Conservation (phyloP, 768 basidiomycete genomes). For the Gymnopilus dilepis region DNA sequence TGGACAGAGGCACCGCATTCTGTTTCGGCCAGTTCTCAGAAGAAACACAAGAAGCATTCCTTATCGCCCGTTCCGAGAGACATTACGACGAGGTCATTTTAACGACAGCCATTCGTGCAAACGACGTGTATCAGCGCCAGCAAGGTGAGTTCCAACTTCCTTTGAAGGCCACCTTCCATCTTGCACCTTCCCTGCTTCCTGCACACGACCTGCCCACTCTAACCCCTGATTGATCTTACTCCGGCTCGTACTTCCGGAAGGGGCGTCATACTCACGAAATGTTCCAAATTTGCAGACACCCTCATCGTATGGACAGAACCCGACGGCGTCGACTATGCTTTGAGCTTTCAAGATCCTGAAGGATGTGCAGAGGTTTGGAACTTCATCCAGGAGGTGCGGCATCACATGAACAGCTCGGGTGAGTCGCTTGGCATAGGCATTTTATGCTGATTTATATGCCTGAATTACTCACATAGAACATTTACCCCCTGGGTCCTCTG, state of each 20-base stretch:
- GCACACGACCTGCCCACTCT: slow-evolving; percentile 28
- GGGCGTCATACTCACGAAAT: slow-evolving; percentile 14
- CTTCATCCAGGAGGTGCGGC: slow-evolving; percentile 92
- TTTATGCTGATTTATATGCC: slow-evolving; percentile 6
- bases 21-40: slow-evolving; percentile 89
- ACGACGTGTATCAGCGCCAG: slow-evolving; percentile 86
- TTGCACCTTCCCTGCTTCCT: slow-evolving; percentile 6
- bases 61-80: slow-evolving; percentile 84
- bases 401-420: slow-evolving; percentile 76
- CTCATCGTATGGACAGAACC: slow-evolving; percentile 99
- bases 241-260: slow-evolving; percentile 6
- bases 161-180: neutral
- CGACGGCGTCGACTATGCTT: slow-evolving; percentile 90
- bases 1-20: slow-evolving; percentile 96
- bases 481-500: slow-evolving; percentile 37
- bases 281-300: slow-evolving; percentile 65
- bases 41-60: slow-evolving; percentile 75
- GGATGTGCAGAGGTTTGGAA: slow-evolving; percentile 98
- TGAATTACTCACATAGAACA: slow-evolving; percentile 46
- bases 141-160: slow-evolving; percentile 61
- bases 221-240: slow-evolving; percentile 15
- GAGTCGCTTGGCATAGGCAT: slow-evolving; percentile 29
- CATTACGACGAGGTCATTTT: slow-evolving; percentile 76
- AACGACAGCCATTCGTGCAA: slow-evolving; percentile 78
- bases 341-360: slow-evolving; percentile 96